phyloP scores from a whole-genome alignment of 768 basidiomycete genomes.

The Amanita thiersii region DNA sequence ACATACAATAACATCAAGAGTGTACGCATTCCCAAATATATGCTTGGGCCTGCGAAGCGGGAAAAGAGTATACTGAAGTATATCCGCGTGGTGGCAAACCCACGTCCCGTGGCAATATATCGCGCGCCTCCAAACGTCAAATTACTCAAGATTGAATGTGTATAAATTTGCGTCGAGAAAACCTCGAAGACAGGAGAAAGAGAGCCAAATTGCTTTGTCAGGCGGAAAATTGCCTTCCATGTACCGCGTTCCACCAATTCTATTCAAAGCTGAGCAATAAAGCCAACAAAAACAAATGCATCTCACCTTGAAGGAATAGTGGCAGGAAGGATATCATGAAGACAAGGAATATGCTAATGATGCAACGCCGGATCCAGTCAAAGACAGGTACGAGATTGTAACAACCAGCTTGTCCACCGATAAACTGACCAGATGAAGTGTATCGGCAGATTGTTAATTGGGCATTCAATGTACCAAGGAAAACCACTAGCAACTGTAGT shows the following conservation, averaged over 20 bases:
- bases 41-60: slow-evolving; percentile 96
- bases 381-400: slow-evolving; percentile 93
- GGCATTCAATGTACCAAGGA: slow-evolving; percentile 87
- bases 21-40: slow-evolving; percentile 94
- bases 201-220: slow-evolving; percentile 91
- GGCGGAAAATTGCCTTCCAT: slow-evolving; percentile 81
- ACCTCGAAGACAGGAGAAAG: slow-evolving; percentile 95
- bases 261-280: slow-evolving; percentile 22
- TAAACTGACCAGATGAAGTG: slow-evolving; percentile 58
- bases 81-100: slow-evolving; percentile 93
- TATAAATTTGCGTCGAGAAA: slow-evolving; percentile 97
- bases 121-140: slow-evolving; percentile 96
- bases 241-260: slow-evolving; percentile 96
- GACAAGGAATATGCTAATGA: slow-evolving; percentile 97
- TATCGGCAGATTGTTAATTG: slow-evolving; percentile 77
- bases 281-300: too few species aligned
- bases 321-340: slow-evolving; percentile 97
- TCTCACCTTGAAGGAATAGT: slow-evolving; percentile 92
- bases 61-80: slow-evolving; percentile 95
- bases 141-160: slow-evolving; percentile 95
- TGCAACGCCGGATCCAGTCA: slow-evolving; percentile 92
- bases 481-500: slow-evolving; percentile 59
- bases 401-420: slow-evolving; percentile 79
- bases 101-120: slow-evolving; percentile 98
- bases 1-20: slow-evolving; percentile 90